phyloP scores from a whole-genome alignment of 2,329 filamentous ascomycete genomes.

The Epichloe gansuensis region DNA sequence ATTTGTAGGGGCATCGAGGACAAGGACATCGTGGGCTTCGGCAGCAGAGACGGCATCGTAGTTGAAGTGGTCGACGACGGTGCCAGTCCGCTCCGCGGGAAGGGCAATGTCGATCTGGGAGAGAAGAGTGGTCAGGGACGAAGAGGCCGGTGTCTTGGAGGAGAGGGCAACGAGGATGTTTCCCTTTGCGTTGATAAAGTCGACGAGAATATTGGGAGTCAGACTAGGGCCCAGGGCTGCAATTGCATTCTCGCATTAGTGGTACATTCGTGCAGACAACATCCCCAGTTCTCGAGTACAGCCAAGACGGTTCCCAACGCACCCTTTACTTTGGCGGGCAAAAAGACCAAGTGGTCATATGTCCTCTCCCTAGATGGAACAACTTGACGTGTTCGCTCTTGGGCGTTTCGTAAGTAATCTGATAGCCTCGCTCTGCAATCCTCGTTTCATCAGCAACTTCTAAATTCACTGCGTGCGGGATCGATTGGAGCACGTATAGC shows the following conservation, averaged over 20 bases:
- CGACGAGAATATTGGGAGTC: constrained; percentile 72
- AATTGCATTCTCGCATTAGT: background rate
- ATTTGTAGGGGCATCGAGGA: constrained; percentile 56
- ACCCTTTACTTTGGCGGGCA: constrained; percentile 88
- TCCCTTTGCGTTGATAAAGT: constrained; percentile 84
- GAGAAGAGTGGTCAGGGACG: constrained; percentile 64
- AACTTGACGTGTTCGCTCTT: constrained; percentile 67
- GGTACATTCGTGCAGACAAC: background rate
- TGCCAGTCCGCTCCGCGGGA: constrained; percentile 71
- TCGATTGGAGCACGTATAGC: background rate
- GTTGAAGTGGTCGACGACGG: constrained; percentile 93
- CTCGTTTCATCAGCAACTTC: constrained; percentile 12
- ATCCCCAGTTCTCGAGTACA: background rate
- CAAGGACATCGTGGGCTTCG: constrained; percentile 79
- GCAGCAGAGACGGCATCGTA: constrained; percentile 66
- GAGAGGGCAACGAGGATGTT: constrained; percentile 85
- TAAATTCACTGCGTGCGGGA: background rate
- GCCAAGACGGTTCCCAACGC: background rate
- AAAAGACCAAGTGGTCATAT: constrained; percentile 83
- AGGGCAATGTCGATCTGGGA: constrained; percentile 80
- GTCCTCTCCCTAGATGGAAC: constrained; percentile 73
- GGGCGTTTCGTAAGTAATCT: constrained; percentile 69
- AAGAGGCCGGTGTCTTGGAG: constrained; percentile 55
- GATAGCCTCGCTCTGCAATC: constrained; percentile 63
- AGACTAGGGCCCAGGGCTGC: constrained; percentile 76